These are phyloP conservation scores for Bryum argenteum DNA, from an alignment of 225 moss, liverwort and hornwort genomes.

Conservation along the genomic window DNA sequence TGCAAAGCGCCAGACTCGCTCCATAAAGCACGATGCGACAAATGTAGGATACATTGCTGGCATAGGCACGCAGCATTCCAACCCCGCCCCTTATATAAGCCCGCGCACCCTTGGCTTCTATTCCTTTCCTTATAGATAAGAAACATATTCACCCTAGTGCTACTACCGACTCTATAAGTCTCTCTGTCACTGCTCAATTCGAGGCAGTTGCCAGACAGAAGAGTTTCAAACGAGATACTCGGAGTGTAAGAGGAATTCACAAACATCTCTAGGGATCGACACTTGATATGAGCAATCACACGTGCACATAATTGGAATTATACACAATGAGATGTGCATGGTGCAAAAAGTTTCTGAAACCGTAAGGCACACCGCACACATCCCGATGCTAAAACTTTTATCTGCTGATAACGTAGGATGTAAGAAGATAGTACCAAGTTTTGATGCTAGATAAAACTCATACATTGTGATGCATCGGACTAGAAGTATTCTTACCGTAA, in stretches of 20 bases:
- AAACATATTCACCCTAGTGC: constrained; percentile 6
- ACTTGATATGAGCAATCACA: background rate
- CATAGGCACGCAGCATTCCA: constrained; percentile 53
- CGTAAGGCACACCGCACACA: background rate
- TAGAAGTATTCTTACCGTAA: constrained; percentile 46
- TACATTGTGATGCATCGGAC: background rate
- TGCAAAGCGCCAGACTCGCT: constrained; percentile 89
- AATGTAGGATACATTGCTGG: constrained; percentile 87
- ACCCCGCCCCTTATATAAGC: constrained; percentile 60
- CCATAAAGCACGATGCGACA: constrained; percentile 79
- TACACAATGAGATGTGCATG: background rate
- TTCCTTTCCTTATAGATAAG: background rate
- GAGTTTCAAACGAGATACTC: background rate
- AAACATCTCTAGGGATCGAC: background rate
- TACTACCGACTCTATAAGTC: background rate
- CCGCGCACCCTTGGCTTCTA: constrained; percentile 32
- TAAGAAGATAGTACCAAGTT: background rate
- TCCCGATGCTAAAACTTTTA: background rate
- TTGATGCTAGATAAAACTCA: background rate
- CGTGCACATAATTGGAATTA: background rate
- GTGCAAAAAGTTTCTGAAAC: background rate
- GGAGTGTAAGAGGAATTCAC: background rate
- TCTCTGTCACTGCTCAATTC: constrained; percentile 10
- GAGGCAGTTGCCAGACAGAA: background rate
- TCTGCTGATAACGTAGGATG: background rate